Conservation (phyloP, 768 basidiomycete species). For the Antrodiella citrinella region DNA sequence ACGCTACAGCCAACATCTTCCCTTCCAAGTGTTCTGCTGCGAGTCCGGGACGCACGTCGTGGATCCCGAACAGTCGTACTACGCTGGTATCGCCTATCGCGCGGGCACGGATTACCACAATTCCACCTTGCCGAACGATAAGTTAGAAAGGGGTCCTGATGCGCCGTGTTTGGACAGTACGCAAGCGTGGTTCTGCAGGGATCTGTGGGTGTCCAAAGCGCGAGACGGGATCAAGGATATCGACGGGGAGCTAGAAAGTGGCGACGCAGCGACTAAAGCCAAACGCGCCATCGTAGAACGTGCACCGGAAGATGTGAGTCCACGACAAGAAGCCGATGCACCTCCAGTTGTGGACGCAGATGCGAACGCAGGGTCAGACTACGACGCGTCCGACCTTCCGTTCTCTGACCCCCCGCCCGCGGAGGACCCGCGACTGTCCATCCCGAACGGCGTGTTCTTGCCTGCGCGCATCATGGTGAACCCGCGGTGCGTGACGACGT, state of each 20-base stretch:
- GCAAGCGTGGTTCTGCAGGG: conserved; percentile 97
- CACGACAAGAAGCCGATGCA: conserved; percentile 17
- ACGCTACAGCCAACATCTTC: conserved; percentile 86
- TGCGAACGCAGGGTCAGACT: conserved; percentile 81
- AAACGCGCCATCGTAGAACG: conserved; percentile 6
- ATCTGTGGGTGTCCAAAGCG: conserved; percentile 91
- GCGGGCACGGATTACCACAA: conserved; percentile 80
- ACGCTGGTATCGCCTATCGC: conserved; percentile 81
- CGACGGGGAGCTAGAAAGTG: conserved; percentile 12
- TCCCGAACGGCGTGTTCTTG: conserved; percentile 83
- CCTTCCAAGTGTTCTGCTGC: conserved; percentile 98
- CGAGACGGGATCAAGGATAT: conserved; percentile 50
- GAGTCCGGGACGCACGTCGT: conserved; percentile 97
- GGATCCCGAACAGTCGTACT: conserved; percentile 94
- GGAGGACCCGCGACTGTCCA: conserved; percentile 37
- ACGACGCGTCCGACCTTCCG: conserved; percentile 52
- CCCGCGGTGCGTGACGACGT: conserved; percentile 94
- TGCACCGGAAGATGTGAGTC: conserved; percentile 27
- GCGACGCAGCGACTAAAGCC: neutral
- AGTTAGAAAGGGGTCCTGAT: conserved; percentile 57
- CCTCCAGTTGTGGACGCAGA: conserved; percentile 46
- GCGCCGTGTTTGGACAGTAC: conserved; percentile 90
- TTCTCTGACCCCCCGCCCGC: conserved; percentile 28
- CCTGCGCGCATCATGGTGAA: conserved; percentile 93
- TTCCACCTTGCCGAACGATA: conserved; percentile 50